Conservation (phyloP, 495 filamentous ascomycete species). For the Neurospora sp. region DNA sequence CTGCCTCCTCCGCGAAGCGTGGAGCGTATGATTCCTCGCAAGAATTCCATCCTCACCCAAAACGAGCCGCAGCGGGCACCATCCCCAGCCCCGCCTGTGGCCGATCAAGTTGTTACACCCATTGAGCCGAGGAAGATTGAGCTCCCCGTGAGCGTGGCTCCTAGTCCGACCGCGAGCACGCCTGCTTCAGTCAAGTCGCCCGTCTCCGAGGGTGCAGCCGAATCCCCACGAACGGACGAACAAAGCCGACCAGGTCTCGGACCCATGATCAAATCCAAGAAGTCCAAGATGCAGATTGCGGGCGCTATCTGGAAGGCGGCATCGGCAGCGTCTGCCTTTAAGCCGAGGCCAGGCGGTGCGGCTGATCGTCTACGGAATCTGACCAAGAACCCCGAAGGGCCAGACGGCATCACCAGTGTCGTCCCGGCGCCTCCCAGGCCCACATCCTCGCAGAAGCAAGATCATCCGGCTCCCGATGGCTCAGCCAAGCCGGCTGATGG, state of each 20-base stretch:
- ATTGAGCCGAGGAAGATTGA: constrained; percentile 14
- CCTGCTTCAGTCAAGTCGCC: constrained; percentile 12
- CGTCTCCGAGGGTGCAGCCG: constrained; percentile 12
- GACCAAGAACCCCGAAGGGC: constrained; percentile 48
- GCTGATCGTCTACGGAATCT: constrained; percentile 54
- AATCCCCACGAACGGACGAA: constrained; percentile 26
- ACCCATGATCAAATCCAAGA: constrained; percentile 74
- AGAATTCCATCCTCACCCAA: constrained; percentile 21
- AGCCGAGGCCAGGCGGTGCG: constrained; percentile 71
- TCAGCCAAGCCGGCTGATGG: constrained; percentile 23
- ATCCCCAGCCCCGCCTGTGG: constrained; percentile 2
- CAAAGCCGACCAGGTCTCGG: constrained; percentile 70
- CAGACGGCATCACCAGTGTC: constrained; percentile 81
- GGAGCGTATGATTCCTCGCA: constrained; percentile 31
- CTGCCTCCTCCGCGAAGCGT: constrained; percentile 32
- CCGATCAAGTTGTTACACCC: constrained; percentile 4
- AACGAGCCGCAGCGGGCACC: constrained; percentile 3
- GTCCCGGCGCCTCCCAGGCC: constrained; percentile 60
- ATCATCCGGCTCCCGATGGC: constrained; percentile 11
- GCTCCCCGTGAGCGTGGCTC: not conserved
- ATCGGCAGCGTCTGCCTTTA: constrained; percentile 67
- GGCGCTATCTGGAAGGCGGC: constrained; percentile 78
- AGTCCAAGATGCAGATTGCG: constrained; percentile 60
- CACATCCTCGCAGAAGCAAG: constrained; percentile 18
- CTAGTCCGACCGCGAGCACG: constrained; percentile 14